phyloP scores from a whole-genome alignment of 768 basidiomycete species.

The Leucocoprinus leucothites region DNA sequence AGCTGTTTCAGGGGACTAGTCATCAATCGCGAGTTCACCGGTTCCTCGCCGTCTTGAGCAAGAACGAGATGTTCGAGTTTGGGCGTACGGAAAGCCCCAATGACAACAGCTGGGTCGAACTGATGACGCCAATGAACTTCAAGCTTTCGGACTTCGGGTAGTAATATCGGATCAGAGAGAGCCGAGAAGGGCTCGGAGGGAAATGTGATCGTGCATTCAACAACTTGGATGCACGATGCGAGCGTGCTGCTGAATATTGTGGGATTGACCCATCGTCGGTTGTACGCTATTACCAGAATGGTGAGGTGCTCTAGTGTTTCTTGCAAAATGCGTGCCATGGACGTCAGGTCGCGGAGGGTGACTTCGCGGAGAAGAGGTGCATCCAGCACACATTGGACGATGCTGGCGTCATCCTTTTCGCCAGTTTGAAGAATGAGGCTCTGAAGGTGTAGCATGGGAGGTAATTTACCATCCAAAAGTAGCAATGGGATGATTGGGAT shows the following conservation, averaged over 20 bases:
- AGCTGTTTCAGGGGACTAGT: slow-evolving; percentile 14
- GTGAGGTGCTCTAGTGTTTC: slow-evolving; percentile 6
- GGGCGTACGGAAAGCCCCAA: slow-evolving; percentile 17
- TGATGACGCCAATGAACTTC: slow-evolving; percentile 17
- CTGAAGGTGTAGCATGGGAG: slow-evolving; percentile 15
- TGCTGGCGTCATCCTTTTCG: not conserved
- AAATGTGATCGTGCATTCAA: slow-evolving; percentile 18
- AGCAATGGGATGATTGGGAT: slow-evolving; percentile 14
- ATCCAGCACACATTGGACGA: slow-evolving; percentile 10
- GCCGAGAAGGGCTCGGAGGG: slow-evolving; percentile 14
- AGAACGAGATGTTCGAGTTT: slow-evolving; percentile 14
- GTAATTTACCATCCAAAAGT: slow-evolving; percentile 10
- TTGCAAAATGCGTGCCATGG: slow-evolving; percentile 13
- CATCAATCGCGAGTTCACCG: slow-evolving; percentile 7
- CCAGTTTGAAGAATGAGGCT: slow-evolving; percentile 9
- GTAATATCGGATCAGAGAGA: slow-evolving; percentile 12
- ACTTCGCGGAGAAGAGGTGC: slow-evolving; percentile 17
- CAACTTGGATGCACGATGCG: slow-evolving; percentile 15
- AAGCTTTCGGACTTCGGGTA: slow-evolving; percentile 16
- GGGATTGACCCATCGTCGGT: not conserved
- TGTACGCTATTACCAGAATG: slow-evolving; percentile 9
- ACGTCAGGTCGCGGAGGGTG: slow-evolving; percentile 20
- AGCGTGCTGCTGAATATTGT: slow-evolving; percentile 8
- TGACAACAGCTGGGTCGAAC: slow-evolving; percentile 15
- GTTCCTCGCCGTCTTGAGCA: slow-evolving; percentile 10